Percentiles rank a stretch among this genome's conserved stretches.
phyloP scores from a whole-genome alignment of 192 early-diverging fungal species.

The Chytriomyces sp. region DNA sequence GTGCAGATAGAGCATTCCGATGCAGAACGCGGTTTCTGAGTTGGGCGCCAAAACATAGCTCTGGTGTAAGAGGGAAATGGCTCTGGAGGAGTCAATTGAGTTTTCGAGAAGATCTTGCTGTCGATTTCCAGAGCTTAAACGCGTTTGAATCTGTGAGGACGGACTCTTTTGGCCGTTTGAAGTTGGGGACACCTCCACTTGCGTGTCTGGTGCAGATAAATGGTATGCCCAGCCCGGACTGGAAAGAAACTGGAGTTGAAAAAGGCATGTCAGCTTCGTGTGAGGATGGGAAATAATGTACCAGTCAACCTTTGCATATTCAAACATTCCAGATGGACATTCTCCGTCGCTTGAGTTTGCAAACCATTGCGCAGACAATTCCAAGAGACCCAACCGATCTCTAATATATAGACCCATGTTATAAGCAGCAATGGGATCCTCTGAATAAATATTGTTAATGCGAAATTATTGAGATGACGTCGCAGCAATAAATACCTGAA shows the following conservation, averaged over 20 bases:
- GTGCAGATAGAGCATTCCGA: conserved; percentile 17
- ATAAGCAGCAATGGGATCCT: conserved; percentile 9
- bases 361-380: conserved; percentile 7
- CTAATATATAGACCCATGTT: not conserved
- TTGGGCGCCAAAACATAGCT: not conserved
- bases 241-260: not conserved
- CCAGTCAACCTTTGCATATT: conserved; percentile 8
- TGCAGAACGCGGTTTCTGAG: conserved; percentile 6
- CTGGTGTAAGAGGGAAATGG: not conserved
- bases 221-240: conserved; percentile 19
- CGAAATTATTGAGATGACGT: not conserved
- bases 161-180: not conserved
- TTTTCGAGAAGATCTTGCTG: conserved; percentile 2
- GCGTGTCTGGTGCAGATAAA: not conserved
- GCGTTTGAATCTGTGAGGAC: not conserved
- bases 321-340: conserved; percentile 5
- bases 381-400: not conserved
- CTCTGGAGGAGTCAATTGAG: not conserved
- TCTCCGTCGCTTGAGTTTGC: not conserved
- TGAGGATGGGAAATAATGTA: not conserved
- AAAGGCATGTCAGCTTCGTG: not conserved
- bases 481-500: not conserved
- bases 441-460: not conserved
- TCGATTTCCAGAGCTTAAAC: not conserved
- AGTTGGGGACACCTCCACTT: not conserved